phyloP scores from a whole-genome alignment of 768 basidiomycete genomes.

The Psilocybe azurescens region DNA sequence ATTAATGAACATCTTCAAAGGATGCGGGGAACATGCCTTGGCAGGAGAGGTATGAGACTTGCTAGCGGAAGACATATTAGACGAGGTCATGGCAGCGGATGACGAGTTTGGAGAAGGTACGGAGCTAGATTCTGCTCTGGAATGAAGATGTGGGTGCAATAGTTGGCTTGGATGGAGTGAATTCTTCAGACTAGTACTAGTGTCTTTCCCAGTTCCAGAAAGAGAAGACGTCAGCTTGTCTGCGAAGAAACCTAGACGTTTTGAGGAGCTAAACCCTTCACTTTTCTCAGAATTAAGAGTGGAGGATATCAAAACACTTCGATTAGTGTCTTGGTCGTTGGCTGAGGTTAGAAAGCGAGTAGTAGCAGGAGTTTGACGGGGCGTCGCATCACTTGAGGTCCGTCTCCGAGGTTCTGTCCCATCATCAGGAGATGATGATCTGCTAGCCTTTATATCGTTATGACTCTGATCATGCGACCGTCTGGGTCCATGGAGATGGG shows the following conservation, averaged over 20 bases:
- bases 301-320: conserved; percentile 31
- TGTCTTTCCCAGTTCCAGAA: conserved; percentile 34
- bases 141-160: conserved; percentile 43
- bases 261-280: conserved; percentile 38
- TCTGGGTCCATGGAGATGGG: conserved; percentile 37
- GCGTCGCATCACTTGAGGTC: conserved; percentile 56
- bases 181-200: conserved; percentile 29
- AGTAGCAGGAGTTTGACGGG: conserved; percentile 49
- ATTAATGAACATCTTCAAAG: conserved; percentile 3
- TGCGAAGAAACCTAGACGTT: conserved; percentile 47
- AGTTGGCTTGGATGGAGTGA: conserved; percentile 38
- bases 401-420: conserved; percentile 39
- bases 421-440: conserved; percentile 41
- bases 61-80: conserved; percentile 33
- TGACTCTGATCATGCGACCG: conserved; percentile 45
- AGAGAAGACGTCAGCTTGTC: conserved; percentile 48
- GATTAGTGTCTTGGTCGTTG: conserved; percentile 37
- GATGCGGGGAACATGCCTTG: conserved; percentile 38
- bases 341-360: conserved; percentile 37
- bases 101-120: conserved; percentile 27
- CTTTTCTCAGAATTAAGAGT: conserved; percentile 25
- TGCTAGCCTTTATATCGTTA: conserved; percentile 32
- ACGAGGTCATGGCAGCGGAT: conserved; percentile 39
- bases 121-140: conserved; percentile 39
- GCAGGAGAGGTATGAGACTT: conserved; percentile 58